These are phyloP conservation scores for Acacia crassicarpa DNA, from an alignment of 306 rosid genomes.

Conservation along the genomic window DNA sequence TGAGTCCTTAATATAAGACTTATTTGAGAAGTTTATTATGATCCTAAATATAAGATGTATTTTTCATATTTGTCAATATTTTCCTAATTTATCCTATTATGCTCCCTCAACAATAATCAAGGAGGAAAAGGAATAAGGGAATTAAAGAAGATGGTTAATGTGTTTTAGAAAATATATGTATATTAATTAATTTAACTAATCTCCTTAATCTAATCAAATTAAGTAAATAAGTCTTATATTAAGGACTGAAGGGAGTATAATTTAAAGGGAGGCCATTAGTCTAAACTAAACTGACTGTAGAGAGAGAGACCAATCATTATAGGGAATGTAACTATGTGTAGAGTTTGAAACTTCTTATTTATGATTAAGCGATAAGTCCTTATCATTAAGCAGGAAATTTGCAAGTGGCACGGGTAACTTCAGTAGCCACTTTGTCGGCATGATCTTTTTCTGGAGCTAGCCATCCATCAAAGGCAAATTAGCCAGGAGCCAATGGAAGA, in stretches of 20 bases:
- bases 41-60: too few relatives aligned
- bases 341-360: not conserved
- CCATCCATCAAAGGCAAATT: conserved; percentile 33
- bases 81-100: too few relatives aligned
- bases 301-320: not conserved
- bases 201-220: too few relatives aligned
- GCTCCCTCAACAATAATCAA: too few relatives aligned
- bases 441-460: conserved; percentile 68
- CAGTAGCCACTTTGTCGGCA: conserved; percentile 50
- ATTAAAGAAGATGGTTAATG: too few relatives aligned
- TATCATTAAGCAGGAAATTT: conserved; percentile 41
- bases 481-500: conserved; percentile 28
- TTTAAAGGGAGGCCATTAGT: not conserved
- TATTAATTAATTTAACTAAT: too few relatives aligned
- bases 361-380: not conserved
- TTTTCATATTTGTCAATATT: too few relatives aligned
- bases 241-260: not conserved
- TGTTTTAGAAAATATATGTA: too few relatives aligned
- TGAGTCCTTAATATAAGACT: too few relatives aligned
- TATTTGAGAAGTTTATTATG: too few relatives aligned
- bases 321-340: not conserved
- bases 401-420: conserved; percentile 33
- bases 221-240: too few relatives aligned
- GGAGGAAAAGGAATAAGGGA: too few relatives aligned
- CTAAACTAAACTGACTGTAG: not conserved